Evolutionary conservation across 768 basidiomycete genomes (phyloP).

Genomic region (Boletus pseudopeckii): DNA sequence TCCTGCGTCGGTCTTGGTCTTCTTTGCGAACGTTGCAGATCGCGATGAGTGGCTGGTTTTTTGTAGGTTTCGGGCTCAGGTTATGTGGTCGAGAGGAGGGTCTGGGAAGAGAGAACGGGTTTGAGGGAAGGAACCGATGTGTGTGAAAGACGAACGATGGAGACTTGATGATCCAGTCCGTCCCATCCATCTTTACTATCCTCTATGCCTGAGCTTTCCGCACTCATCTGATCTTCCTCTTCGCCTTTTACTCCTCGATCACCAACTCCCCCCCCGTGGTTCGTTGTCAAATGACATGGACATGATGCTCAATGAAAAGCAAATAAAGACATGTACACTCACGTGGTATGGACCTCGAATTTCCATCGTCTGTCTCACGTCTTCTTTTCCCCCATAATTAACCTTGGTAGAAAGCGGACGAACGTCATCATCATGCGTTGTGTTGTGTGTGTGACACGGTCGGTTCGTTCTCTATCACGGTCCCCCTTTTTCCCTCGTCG

Average conservation of each 20-base stretch:
- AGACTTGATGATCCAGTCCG: conserved; percentile 35
- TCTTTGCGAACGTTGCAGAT: conserved; percentile 27
- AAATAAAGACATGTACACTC: conserved; percentile 11
- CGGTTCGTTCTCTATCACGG: conserved; percentile 23
- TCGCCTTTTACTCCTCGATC: conserved; percentile 10
- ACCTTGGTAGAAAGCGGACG: conserved; percentile 22
- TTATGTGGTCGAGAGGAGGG: conserved; percentile 14
- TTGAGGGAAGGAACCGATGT: not conserved
- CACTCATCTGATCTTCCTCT: conserved; percentile 27
- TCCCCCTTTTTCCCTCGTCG: not conserved
- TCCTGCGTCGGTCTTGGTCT: conserved; percentile 29
- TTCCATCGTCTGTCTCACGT: conserved; percentile 20
- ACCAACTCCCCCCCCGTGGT: conserved; percentile 9
- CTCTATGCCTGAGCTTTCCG: conserved; percentile 16
- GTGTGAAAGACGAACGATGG: conserved; percentile 20
- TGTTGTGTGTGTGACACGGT: conserved; percentile 30
- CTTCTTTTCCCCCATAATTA: conserved; percentile 11
- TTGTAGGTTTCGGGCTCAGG: conserved; percentile 27
- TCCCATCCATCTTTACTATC: conserved; percentile 33
- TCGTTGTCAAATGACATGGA: conserved; percentile 9
- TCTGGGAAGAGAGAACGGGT: not conserved
- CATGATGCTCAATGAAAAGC: conserved; percentile 7
- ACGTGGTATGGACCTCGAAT: conserved; percentile 28
- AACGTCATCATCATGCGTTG: conserved; percentile 6
- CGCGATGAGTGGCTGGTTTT: conserved; percentile 30